Percentiles rank a stretch among this genome's conserved stretches.
These are phyloP conservation scores for Oehlia diaphana DNA, from an alignment of 192 early-diverging fungal genomes.

Conservation along the genomic window DNA sequence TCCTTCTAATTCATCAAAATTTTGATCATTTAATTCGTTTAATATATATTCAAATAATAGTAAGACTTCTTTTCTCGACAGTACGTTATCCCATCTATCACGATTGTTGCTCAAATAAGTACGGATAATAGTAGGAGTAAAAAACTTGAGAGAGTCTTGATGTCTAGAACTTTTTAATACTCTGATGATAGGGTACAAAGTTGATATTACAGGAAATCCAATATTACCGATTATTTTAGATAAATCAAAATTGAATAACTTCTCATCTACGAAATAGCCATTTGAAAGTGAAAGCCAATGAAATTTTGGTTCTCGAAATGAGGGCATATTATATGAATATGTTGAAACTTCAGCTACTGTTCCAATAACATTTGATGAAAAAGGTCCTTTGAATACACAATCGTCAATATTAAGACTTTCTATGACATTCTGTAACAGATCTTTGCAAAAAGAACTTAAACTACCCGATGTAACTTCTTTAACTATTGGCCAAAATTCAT, in stretches of 20 bases:
- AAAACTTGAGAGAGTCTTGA: neutral
- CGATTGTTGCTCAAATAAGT: neutral
- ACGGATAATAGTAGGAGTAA: neutral
- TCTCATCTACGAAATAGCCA: neutral
- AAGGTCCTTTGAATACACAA: neutral
- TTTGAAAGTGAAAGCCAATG: neutral
- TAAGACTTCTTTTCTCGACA: neutral
- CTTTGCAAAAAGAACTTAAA: neutral
- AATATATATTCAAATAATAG: neutral
- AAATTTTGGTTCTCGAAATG: neutral
- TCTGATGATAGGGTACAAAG: neutral
- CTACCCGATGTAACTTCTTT: neutral
- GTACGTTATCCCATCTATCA: neutral
- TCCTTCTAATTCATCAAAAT: conserved; percentile 6
- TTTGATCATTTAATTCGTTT: neutral
- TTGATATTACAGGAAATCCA: conserved; percentile 12
- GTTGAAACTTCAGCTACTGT: neutral
- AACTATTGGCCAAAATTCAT: conserved; percentile 5
- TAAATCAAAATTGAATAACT: neutral
- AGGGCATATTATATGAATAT: neutral
- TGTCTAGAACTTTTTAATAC: neutral
- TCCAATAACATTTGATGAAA: neutral
- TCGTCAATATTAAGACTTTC: neutral
- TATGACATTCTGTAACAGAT: neutral
- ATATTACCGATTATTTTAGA: conserved; percentile 2